A percentile compares a stretch with the other conserved stretches of the same genome.
Evolutionary conservation across 805 yeast species (phyloP).

Genomic region (Kuraishia capsulata): DNA sequence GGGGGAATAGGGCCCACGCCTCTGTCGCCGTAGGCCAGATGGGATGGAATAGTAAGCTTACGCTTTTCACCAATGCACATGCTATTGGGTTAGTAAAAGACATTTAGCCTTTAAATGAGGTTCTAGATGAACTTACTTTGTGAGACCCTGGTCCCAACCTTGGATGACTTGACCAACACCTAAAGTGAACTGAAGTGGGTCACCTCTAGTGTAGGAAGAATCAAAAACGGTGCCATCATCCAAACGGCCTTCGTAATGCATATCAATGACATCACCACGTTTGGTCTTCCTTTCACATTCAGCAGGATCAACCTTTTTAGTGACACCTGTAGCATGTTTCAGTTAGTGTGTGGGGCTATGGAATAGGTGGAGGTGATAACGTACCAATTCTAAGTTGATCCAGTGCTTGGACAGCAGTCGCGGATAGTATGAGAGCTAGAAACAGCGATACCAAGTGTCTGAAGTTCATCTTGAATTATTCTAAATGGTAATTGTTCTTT

Average conservation of each 20-base stretch:
- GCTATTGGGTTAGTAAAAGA: slow-evolving; percentile 5
- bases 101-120: neutral
- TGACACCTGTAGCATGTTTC: slow-evolving; percentile 31
- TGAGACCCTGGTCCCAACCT: slow-evolving; percentile 88
- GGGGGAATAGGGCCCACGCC: slow-evolving; percentile 77
- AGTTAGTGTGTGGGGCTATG: neutral
- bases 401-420: neutral
- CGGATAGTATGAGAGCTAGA: neutral
- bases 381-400: slow-evolving; percentile 4
- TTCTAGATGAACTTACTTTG: slow-evolving; percentile 23
- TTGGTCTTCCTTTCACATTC: slow-evolving; percentile 51
- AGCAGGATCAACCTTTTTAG: slow-evolving; percentile 35
- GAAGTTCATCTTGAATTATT: neutral
- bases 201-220: slow-evolving; percentile 52
- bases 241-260: slow-evolving; percentile 73
- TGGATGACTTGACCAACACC: slow-evolving; percentile 75
- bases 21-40: slow-evolving; percentile 65
- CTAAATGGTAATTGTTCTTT: too few species aligned
- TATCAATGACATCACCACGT: slow-evolving; percentile 59
- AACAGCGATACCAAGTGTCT: neutral
- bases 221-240: slow-evolving; percentile 68
- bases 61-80: slow-evolving; percentile 90
- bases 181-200: slow-evolving; percentile 62
- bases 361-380: neutral
- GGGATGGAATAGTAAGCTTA: slow-evolving; percentile 69